Percentiles rank a stretch among this genome's conserved stretches.
phyloP scores from a whole-genome alignment of 192 early-diverging fungal species.

The Coemansia sp. region DNA sequence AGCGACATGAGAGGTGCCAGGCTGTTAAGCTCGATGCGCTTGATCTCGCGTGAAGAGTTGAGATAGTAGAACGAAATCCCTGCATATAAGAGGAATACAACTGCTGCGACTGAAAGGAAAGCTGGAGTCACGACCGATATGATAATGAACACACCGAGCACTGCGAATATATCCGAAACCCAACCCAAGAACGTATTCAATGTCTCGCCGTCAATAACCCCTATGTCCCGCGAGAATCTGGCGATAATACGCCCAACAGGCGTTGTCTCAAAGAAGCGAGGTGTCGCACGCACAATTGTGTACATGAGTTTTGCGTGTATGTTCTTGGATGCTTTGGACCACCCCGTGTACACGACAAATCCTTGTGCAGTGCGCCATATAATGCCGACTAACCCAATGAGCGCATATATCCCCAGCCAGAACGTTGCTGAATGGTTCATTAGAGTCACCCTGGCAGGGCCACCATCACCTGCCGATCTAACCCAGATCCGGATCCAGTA shows the following conservation, averaged over 20 bases:
- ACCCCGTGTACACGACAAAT: conserved; percentile 49
- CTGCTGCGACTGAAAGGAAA: conserved; percentile 65
- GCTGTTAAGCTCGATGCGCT: conserved; percentile 72
- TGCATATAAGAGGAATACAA: conserved; percentile 59
- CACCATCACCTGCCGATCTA: too few relatives aligned
- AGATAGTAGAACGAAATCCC: conserved; percentile 66
- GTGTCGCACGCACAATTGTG: conserved; percentile 61
- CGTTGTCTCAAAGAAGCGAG: conserved; percentile 82
- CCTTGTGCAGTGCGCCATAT: conserved; percentile 38
- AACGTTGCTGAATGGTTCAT: conserved; percentile 17
- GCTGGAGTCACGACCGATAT: conserved; percentile 62
- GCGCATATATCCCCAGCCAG: conserved; percentile 62
- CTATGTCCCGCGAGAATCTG: conserved; percentile 78
- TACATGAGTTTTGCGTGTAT: conserved; percentile 58
- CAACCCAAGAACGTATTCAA: conserved; percentile 55
- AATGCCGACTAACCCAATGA: conserved; percentile 50
- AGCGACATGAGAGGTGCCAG: conserved; percentile 68
- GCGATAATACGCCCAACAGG: conserved; percentile 80
- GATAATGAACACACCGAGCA: conserved; percentile 55
- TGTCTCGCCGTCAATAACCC: conserved; percentile 58
- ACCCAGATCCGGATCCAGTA: too few relatives aligned
- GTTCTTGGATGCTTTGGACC: conserved; percentile 53
- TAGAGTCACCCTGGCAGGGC: too few relatives aligned
- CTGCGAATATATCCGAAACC: conserved; percentile 50
- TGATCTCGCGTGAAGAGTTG: conserved; percentile 71